Percentiles rank a stretch among this genome's conserved stretches.
phyloP scores from a whole-genome alignment of 345 rosid species.

The Eutrema japonicum region DNA sequence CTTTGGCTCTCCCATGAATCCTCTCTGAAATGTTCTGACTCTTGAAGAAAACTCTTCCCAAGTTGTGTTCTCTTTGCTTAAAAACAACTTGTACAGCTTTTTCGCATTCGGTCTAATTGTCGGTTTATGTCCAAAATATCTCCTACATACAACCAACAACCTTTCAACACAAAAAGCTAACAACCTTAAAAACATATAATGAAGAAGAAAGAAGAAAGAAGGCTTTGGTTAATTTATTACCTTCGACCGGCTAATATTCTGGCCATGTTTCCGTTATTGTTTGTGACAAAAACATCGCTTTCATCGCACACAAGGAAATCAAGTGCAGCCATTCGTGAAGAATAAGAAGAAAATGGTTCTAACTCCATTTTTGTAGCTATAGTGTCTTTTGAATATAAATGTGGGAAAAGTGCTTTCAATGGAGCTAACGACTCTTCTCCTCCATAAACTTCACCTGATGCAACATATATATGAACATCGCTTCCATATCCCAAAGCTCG shows the following conservation, averaged over 20 bases:
- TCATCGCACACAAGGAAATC: conserved; percentile 94
- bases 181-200: neutral
- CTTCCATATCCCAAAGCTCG: conserved; percentile 95
- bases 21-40: conserved; percentile 75
- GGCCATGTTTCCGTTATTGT: conserved; percentile 99
- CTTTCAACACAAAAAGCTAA: neutral
- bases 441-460: conserved; percentile 95
- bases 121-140: conserved; percentile 91
- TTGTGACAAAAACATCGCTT: conserved; percentile 95
- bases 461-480: conserved; percentile 89
- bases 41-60: conserved; percentile 91
- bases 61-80: conserved; percentile 63
- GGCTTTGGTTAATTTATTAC: conserved; percentile 43
- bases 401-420: conserved; percentile 82
- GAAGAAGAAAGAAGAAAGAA: conserved; percentile 27
- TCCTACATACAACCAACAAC: conserved; percentile 54
- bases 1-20: conserved; percentile 97
- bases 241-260: conserved; percentile 91
- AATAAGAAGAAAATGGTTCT: conserved; percentile 71
- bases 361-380: conserved; percentile 79
- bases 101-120: conserved; percentile 96
- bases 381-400: conserved; percentile 84
- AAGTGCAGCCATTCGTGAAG: conserved; percentile 99
- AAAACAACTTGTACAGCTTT: conserved; percentile 75
- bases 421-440: conserved; percentile 87